These are phyloP conservation scores for Yamadazyma philogaea DNA, from an alignment of 805 yeast genomes.

Conservation along the genomic window DNA sequence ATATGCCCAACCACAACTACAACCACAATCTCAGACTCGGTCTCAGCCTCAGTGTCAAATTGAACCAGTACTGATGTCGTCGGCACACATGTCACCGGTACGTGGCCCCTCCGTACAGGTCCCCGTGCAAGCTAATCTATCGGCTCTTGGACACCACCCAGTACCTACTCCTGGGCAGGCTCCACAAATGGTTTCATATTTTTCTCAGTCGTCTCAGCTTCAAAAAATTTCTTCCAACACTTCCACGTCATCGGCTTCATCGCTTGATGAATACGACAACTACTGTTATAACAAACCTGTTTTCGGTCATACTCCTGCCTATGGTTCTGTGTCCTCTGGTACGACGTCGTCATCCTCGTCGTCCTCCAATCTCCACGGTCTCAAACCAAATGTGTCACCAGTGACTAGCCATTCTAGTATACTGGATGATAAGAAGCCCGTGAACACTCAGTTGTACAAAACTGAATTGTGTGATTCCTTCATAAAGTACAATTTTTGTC, in stretches of 20 bases:
- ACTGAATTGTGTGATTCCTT: conserved; percentile 86
- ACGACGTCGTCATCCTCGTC: background rate
- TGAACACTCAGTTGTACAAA: conserved; percentile 73
- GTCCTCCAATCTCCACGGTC: background rate
- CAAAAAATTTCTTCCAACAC: conserved; percentile 1
- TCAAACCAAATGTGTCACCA: background rate
- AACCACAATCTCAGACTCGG: conserved; percentile 1
- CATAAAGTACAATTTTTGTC: conserved; percentile 65
- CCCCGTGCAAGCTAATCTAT: background rate
- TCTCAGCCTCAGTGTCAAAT: background rate
- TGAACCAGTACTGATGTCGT: background rate
- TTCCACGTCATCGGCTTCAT: background rate
- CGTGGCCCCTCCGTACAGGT: background rate
- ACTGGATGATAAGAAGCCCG: conserved; percentile 18
- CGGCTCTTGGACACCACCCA: too few relatives aligned
- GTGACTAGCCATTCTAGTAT: background rate
- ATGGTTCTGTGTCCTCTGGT: background rate
- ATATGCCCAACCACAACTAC: background rate
- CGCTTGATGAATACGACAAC: background rate
- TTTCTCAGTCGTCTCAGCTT: background rate
- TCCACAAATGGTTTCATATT: background rate
- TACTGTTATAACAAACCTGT: background rate
- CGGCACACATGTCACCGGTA: background rate
- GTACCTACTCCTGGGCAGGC: background rate
- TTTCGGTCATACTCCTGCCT: too few relatives aligned